Percentiles rank a stretch among this genome's conserved stretches.
Conservation (phyloP, 768 basidiomycete genomes). For the Tulasnella sp. region DNA sequence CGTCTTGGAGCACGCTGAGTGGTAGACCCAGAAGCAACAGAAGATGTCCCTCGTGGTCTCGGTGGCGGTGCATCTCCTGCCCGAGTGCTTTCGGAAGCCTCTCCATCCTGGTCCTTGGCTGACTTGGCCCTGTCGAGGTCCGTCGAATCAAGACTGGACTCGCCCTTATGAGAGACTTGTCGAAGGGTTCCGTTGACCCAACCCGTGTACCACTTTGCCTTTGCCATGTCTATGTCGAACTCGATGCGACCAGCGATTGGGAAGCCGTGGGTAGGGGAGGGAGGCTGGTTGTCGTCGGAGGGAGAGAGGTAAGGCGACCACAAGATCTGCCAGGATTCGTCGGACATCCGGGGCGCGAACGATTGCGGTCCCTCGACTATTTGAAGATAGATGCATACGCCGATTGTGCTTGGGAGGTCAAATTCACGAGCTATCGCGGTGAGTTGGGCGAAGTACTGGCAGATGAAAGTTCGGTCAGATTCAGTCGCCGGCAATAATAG, state of each 20-base stretch:
- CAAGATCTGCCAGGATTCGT: slow-evolving; percentile 74
- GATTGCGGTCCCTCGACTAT: slow-evolving; percentile 59
- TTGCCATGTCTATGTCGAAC: slow-evolving; percentile 78
- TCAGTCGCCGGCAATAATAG: slow-evolving; percentile 35
- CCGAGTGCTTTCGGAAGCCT: slow-evolving; percentile 8
- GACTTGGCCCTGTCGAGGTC: slow-evolving; percentile 3
- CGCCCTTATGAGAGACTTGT: neutral
- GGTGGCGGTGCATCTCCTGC: neutral
- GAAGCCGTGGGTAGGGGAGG: slow-evolving; percentile 45
- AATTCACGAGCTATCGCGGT: slow-evolving; percentile 80
- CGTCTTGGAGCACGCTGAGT: slow-evolving; percentile 63
- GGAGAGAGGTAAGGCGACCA: slow-evolving; percentile 55
- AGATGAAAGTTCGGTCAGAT: slow-evolving; percentile 30
- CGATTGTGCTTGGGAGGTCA: slow-evolving; percentile 74
- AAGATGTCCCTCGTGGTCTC: neutral
- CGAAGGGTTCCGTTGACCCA: slow-evolving; percentile 51
- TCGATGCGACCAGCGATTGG: slow-evolving; percentile 81
- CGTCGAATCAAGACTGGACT: slow-evolving; percentile 10
- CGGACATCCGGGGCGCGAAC: slow-evolving; percentile 72
- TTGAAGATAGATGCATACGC: slow-evolving; percentile 79
- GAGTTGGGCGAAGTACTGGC: slow-evolving; percentile 74
- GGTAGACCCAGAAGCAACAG: slow-evolving; percentile 23
- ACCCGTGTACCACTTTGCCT: slow-evolving; percentile 76
- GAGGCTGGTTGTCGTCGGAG: slow-evolving; percentile 49
- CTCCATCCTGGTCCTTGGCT: slow-evolving; percentile 13